These are phyloP conservation scores for Mortierella sp. DNA, from an alignment of 371 early-diverging fungal species.

Conservation along the genomic window DNA sequence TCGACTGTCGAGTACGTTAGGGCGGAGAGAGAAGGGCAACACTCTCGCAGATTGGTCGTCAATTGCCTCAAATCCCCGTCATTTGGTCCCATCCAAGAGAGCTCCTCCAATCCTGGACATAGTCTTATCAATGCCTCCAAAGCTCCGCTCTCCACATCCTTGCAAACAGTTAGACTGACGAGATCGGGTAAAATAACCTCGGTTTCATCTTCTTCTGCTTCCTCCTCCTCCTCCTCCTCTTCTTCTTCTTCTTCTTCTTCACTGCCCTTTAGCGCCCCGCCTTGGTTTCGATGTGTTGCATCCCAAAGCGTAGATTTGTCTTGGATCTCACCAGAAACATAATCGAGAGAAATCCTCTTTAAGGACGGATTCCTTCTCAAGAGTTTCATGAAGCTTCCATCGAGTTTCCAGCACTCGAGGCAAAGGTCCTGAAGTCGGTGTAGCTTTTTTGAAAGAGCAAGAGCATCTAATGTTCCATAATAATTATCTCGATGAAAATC, in stretches of 20 bases:
- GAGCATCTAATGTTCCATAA: constrained; percentile 18
- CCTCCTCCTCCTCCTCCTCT: neutral
- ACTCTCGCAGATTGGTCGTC: constrained; percentile 15
- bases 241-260: no score
- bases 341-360: constrained; percentile 25
- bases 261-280: neutral
- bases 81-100: constrained; percentile 34
- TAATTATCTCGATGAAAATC: constrained; percentile 35
- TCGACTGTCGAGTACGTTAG: constrained; percentile 34
- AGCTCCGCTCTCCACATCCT: constrained; percentile 32
- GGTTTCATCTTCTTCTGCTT: neutral
- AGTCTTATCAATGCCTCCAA: constrained; percentile 24
- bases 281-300: neutral
- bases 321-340: constrained; percentile 22
- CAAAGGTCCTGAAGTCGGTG: constrained; percentile 18
- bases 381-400: constrained; percentile 11
- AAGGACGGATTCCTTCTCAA: constrained; percentile 16
- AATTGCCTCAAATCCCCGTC: constrained; percentile 19
- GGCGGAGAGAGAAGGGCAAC: constrained; percentile 3
- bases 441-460: constrained; percentile 11
- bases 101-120: constrained; percentile 24
- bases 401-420: constrained; percentile 33
- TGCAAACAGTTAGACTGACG: constrained; percentile 23
- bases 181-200: constrained; percentile 6
- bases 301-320: neutral